Evolutionary conservation across 1,284 basidiomycete genomes (phyloP).

Genomic region (Ustilago sp.): DNA sequence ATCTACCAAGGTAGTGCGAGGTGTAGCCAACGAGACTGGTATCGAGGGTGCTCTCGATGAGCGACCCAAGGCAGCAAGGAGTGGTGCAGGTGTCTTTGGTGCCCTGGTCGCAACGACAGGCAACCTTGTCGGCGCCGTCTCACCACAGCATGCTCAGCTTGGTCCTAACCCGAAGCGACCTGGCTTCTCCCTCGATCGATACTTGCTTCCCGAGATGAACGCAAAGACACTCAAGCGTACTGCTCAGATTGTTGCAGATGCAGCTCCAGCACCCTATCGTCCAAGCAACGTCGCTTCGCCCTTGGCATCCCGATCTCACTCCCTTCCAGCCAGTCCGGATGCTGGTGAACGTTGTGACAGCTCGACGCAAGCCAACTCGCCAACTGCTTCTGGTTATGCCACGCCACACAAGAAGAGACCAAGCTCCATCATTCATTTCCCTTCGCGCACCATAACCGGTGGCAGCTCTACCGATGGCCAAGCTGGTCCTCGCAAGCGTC

Average conservation of each 20-base stretch:
- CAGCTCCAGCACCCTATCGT: slow-evolving; percentile 53
- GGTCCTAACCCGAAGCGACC: slow-evolving; percentile 78
- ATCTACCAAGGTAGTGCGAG: slow-evolving; percentile 52
- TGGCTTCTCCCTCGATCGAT: slow-evolving; percentile 78
- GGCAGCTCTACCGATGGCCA: slow-evolving; percentile 37
- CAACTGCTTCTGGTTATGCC: slow-evolving; percentile 29
- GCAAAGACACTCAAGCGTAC: slow-evolving; percentile 67
- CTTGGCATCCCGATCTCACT: slow-evolving; percentile 40
- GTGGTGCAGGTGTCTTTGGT: slow-evolving; percentile 78
- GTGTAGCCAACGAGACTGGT: slow-evolving; percentile 63
- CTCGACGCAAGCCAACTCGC: slow-evolving; percentile 48
- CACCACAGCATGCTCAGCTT: slow-evolving; percentile 70
- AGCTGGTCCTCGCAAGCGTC: slow-evolving; percentile 18
- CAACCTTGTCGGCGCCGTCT: slow-evolving; percentile 71
- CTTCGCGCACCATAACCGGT: slow-evolving; percentile 43
- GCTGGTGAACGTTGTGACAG: slow-evolving; percentile 32
- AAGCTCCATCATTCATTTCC: slow-evolving; percentile 50
- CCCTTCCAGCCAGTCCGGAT: slow-evolving; percentile 42
- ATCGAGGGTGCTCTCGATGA: slow-evolving; percentile 65
- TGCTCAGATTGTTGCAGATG: slow-evolving; percentile 67
- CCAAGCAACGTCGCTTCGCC: slow-evolving; percentile 42
- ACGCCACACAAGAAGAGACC: slow-evolving; percentile 49
- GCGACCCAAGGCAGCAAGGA: slow-evolving; percentile 74
- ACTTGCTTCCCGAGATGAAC: slow-evolving; percentile 68
- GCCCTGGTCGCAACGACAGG: slow-evolving; percentile 80